A percentile compares a stretch with the other conserved stretches of the same genome.
These are phyloP conservation scores for Epichloe sp. DNA, from an alignment of 2,329 filamentous ascomycete species.

Conservation along the genomic window DNA sequence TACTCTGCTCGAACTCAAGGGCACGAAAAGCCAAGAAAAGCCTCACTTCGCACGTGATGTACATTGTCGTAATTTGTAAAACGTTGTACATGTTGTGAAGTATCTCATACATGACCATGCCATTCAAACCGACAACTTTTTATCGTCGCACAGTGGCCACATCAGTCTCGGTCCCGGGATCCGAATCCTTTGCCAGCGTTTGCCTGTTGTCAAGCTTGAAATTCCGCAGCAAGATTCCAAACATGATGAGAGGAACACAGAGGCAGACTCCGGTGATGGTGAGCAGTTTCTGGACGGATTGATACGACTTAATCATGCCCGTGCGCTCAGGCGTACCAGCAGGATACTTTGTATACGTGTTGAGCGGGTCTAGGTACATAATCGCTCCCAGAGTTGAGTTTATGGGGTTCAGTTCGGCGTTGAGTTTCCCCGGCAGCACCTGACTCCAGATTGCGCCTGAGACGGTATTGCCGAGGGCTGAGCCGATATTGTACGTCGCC, in stretches of 20 bases:
- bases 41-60: no score
- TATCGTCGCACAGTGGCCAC: neutral
- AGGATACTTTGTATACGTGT: conserved; percentile 39
- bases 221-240: conserved; percentile 29
- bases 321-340: conserved; percentile 34
- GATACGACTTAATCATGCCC: conserved; percentile 42
- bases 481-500: conserved; percentile 44
- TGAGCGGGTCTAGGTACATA: conserved; percentile 44
- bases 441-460: conserved; percentile 49
- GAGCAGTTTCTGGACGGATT: conserved; percentile 32
- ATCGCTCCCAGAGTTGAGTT: conserved; percentile 36
- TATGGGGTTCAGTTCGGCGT: conserved; percentile 27
- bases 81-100: no score
- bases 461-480: conserved; percentile 43
- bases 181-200: conserved; percentile 24
- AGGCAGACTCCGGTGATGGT: conserved; percentile 36
- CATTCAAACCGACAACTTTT: neutral
- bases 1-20: no score
- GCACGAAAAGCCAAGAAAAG: no score
- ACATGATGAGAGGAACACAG: conserved; percentile 33
- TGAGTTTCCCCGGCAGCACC: conserved; percentile 37
- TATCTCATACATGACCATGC: no score
- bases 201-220: conserved; percentile 32
- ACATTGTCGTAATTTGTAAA: no score
- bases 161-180: conserved; percentile 7